Evolutionary conservation across 2,329 filamentous ascomycete species (phyloP), one percentile per base, ranked within the genome.

Genomic region (Karstenula rhodostoma): DNA sequence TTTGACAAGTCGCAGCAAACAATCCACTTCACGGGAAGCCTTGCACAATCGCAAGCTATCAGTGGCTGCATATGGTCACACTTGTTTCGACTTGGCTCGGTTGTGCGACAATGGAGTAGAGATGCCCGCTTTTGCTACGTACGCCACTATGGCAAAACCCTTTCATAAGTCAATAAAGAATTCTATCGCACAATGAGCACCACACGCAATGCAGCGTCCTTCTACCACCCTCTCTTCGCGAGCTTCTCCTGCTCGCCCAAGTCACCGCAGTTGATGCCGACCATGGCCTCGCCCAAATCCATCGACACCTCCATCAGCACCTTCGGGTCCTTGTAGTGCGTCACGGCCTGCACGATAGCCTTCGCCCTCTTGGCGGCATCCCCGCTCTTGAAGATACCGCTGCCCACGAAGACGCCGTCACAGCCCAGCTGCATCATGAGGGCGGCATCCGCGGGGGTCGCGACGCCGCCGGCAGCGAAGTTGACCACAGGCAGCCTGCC

Each of bases 341-440:
- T 97, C 1, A 93, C 93, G 27, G 95, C 95, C 77, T 94, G 90
- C 56, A 99, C 95, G 72, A 99, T 98, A 40, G 95, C 95, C 83
- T 90, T 92, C 15, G 95, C 95, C 62, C 95, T 85, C 88, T 94
- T 92, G 47, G 90, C 88, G 23, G 95, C 91, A 79, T 98, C 90
- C 19, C 94, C 94, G 5, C 89, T 92, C 87, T 98, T 98, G 87
- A 99, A 99, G 79, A 98, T 98, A 29, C 95, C 95, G 59, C 89
- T 93, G 29, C 95, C 95, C 37, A 99, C 95, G 76, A 99, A 99
- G 37, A 99, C 95, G 60, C 95, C 95, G 75, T 99, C 95, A 76
- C 95, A 98, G 62, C 95, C 95, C 66, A 99, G 84, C 85, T 98
- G 94, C 95, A 99, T 99, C 94, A 99, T 92, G 82, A 99, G 84